Conservation (phyloP, 2,329 filamentous ascomycete genomes). For the Thermomyces lanuginosus region DNA sequence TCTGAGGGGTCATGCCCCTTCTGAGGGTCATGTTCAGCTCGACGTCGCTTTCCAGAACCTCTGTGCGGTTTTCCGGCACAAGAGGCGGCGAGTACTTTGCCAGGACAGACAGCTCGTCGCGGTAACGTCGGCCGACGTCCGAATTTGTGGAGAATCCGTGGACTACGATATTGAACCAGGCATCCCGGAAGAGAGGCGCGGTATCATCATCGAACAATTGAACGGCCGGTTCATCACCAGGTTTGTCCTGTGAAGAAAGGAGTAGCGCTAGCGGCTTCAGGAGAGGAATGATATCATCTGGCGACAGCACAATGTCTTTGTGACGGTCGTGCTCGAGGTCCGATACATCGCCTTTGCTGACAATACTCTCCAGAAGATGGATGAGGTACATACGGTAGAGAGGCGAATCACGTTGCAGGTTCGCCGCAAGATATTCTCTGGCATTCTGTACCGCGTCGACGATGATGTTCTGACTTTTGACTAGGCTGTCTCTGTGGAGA, state of each 20-base stretch:
- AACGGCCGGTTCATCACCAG: slow-evolving; percentile 8
- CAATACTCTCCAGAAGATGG: slow-evolving; percentile 68
- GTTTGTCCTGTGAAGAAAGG: slow-evolving; percentile 39
- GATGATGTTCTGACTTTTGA: slow-evolving; percentile 50
- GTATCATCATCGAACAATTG: slow-evolving; percentile 47
- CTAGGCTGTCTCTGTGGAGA: slow-evolving; percentile 55
- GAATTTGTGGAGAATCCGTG: slow-evolving; percentile 74
- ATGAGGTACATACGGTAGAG: slow-evolving; percentile 71
- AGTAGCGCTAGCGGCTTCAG: slow-evolving; percentile 76
- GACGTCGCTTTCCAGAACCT: slow-evolving; percentile 87
- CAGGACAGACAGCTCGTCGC: slow-evolving; percentile 64
- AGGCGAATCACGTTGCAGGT: slow-evolving; percentile 49
- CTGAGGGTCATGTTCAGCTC: slow-evolving; percentile 88
- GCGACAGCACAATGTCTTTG: slow-evolving; percentile 64
- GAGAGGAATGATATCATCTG: slow-evolving; percentile 73
- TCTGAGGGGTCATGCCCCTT: slow-evolving; percentile 61
- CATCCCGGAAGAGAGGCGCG: slow-evolving; percentile 63
- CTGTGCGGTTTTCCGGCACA: slow-evolving; percentile 73
- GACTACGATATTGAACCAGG: slow-evolving; percentile 95
- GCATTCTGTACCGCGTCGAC: slow-evolving; percentile 65
- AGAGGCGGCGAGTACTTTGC: slow-evolving; percentile 76
- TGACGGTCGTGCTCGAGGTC: slow-evolving; percentile 57
- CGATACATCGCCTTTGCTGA: slow-evolving; percentile 76
- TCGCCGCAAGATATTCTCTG: slow-evolving; percentile 59
- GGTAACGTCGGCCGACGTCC: slow-evolving; percentile 53